These are phyloP conservation scores for Eustoma russellianum DNA, from an alignment of 257 asterid genomes.

Conservation along the genomic window DNA sequence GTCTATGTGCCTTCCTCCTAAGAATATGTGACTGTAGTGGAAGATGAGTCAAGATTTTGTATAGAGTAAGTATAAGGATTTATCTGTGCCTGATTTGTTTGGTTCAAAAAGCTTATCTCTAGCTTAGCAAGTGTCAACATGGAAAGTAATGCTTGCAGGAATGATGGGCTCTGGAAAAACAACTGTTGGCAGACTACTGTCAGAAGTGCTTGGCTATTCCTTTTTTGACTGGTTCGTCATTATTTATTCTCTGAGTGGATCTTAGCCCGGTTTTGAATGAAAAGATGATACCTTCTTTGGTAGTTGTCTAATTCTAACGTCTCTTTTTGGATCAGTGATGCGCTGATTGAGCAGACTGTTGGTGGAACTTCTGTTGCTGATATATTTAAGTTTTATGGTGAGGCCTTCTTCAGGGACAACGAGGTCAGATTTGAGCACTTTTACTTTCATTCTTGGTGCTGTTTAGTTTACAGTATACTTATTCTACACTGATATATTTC, in stretches of 20 bases:
- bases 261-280: slow-evolving; percentile 1
- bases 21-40: no score
- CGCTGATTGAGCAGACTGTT: slow-evolving; percentile 57
- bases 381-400: slow-evolving; percentile 61
- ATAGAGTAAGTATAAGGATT: no score
- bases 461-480: not conserved
- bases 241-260: not conserved
- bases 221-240: slow-evolving; percentile 73
- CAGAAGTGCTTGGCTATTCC: slow-evolving; percentile 73
- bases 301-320: not conserved
- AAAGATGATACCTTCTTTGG: not conserved
- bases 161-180: slow-evolving; percentile 99
- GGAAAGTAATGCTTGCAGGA: slow-evolving; percentile 33
- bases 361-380: slow-evolving; percentile 65
- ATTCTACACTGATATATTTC: not conserved
- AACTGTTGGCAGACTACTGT: slow-evolving; percentile 76
- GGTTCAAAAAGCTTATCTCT: no score
- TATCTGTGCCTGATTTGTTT: no score
- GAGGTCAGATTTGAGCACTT: slow-evolving; percentile 41
- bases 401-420: slow-evolving; percentile 64
- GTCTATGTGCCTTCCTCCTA: no score
- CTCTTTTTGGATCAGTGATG: slow-evolving; percentile 48
- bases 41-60: no score
- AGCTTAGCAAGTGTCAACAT: no score
- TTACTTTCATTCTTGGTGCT: not conserved